Evolutionary conservation across 2,329 filamentous ascomycete genomes (phyloP).

Genomic region (Xylaria sp.): DNA sequence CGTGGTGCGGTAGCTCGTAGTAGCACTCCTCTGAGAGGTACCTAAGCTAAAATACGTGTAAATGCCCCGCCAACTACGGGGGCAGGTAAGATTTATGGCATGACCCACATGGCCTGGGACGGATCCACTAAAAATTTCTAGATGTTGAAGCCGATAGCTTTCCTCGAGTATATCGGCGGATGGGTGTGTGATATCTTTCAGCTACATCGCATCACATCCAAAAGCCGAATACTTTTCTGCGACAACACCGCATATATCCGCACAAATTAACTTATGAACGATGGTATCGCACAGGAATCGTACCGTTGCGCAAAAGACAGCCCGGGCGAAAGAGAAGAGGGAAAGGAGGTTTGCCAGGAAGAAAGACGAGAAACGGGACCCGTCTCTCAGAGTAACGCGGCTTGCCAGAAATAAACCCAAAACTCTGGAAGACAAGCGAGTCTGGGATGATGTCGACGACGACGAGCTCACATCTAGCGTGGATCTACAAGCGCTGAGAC

Average conservation of each 20-base stretch:
- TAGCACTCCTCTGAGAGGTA: no score
- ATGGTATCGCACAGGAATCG: constrained; percentile 31
- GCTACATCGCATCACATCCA: no score
- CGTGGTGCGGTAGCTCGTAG: no score
- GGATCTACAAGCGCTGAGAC: constrained; percentile 62
- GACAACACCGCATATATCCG: neutral
- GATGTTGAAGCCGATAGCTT: neutral
- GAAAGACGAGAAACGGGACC: constrained; percentile 85
- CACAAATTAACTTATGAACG: neutral
- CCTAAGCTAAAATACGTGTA: no score
- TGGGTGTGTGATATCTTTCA: no score
- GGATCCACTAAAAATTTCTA: constrained; percentile 34
- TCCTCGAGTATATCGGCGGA: no score
- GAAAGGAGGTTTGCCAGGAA: constrained; percentile 79
- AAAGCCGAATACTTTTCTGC: no score
- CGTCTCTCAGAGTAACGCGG: constrained; percentile 73
- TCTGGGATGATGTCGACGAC: constrained; percentile 80
- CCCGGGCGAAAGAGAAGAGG: constrained; percentile 73
- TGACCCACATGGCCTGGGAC: constrained; percentile 3
- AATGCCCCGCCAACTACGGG: neutral
- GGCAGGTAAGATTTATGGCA: no score
- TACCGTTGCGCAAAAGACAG: constrained; percentile 75
- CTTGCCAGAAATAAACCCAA: constrained; percentile 78
- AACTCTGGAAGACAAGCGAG: constrained; percentile 85
- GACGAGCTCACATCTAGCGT: constrained; percentile 62